Percentiles rank a stretch among this genome's conserved stretches.
These are phyloP conservation scores for Entophlyctis luteolus DNA, from an alignment of 192 early-diverging fungal genomes.

Conservation along the genomic window DNA sequence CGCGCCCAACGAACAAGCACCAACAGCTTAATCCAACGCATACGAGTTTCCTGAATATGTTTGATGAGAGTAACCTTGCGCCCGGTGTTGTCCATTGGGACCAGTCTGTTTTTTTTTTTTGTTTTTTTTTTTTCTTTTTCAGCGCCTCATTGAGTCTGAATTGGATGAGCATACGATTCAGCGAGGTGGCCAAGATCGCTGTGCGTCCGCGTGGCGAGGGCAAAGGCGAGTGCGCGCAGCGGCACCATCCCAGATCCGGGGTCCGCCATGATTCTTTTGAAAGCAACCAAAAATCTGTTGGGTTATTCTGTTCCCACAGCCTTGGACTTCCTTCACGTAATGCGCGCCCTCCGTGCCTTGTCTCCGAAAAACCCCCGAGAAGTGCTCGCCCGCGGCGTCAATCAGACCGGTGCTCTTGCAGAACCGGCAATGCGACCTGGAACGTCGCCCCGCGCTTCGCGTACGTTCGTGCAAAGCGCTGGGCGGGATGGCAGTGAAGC, in stretches of 20 bases:
- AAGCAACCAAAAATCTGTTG: no score
- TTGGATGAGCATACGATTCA: constrained; percentile 7
- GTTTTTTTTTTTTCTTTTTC: background rate
- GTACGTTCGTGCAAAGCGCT: no score
- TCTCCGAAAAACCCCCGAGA: no score
- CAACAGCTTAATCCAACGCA: constrained; percentile 54
- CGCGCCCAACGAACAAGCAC: constrained; percentile 74
- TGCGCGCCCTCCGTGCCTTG: no score
- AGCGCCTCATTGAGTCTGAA: background rate
- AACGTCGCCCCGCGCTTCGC: no score
- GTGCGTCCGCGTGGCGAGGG: constrained; percentile 2
- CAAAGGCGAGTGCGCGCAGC: background rate
- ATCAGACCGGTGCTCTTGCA: no score
- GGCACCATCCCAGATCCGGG: constrained; percentile 19
- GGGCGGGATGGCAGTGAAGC: no score
- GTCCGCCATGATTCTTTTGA: no score
- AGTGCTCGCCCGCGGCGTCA: no score
- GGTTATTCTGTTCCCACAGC: no score
- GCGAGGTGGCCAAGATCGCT: constrained; percentile 14
- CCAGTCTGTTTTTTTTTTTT: background rate
- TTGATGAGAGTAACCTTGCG: constrained; percentile 6
- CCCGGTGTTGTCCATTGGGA: background rate
- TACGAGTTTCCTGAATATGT: background rate
- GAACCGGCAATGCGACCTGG: no score
- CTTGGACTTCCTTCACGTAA: no score